Conservation (phyloP, 768 basidiomycete genomes). For the Boletus eberwhitei region DNA sequence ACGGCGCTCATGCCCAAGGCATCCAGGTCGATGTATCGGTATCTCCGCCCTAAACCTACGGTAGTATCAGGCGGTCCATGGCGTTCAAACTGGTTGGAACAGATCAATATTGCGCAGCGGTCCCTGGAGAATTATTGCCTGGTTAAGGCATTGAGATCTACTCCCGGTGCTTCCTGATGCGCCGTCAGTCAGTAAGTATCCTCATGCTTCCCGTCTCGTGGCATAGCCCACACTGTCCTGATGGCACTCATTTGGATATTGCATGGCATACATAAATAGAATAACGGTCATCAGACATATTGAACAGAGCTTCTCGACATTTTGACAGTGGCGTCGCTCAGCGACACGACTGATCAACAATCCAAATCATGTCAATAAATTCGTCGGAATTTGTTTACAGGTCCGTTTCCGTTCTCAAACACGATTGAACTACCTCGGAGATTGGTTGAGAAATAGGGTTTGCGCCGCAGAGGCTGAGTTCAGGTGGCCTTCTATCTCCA, state of each 20-base stretch:
- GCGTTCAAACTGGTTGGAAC: slow-evolving; percentile 3
- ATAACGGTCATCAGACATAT: slow-evolving; percentile 2
- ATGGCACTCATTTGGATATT: slow-evolving; percentile 12
- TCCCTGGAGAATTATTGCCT: slow-evolving; percentile 10
- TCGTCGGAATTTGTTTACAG: slow-evolving; percentile 22
- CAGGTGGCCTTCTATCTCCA: slow-evolving; percentile 22
- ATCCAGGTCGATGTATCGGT: slow-evolving; percentile 3
- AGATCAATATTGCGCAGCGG: not conserved
- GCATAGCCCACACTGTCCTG: slow-evolving; percentile 8
- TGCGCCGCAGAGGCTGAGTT: slow-evolving; percentile 18
- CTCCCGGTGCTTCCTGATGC: slow-evolving; percentile 23
- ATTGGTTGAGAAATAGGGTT: slow-evolving; percentile 21
- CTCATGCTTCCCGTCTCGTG: slow-evolving; percentile 14
- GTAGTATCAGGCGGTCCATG: slow-evolving; percentile 1
- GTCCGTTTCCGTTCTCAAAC: slow-evolving; percentile 16
- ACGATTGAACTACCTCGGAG: slow-evolving; percentile 25
- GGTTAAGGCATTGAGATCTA: slow-evolving; percentile 18
- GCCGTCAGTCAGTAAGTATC: slow-evolving; percentile 4
- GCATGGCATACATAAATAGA: slow-evolving; percentile 20
- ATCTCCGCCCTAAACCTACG: slow-evolving; percentile 23
- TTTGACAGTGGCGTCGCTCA: slow-evolving; percentile 27
- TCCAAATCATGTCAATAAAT: slow-evolving; percentile 9
- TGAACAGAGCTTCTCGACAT: slow-evolving; percentile 8
- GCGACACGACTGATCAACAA: slow-evolving; percentile 15
- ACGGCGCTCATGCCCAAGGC: slow-evolving; percentile 20